Conservation (phyloP, 2,329 filamentous ascomycete species). For the Aureobasidium sp. region DNA sequence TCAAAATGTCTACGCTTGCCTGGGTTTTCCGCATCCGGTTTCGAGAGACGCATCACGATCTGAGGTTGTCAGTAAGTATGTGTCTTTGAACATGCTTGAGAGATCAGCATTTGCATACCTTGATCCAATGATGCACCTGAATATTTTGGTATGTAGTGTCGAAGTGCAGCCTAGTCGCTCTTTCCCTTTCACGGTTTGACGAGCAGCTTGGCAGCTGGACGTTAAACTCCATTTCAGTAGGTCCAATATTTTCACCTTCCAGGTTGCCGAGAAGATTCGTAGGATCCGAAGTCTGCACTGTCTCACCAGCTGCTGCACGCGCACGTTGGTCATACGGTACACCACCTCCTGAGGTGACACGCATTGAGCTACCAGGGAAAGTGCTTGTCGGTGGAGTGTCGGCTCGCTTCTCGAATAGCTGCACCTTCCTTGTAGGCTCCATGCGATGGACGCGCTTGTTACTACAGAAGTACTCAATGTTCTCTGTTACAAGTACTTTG, state of each 20-base stretch:
- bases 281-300: slow-evolving; percentile 47
- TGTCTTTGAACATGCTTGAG: background rate
- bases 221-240: slow-evolving; percentile 91
- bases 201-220: slow-evolving; percentile 86
- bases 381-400: slow-evolving; percentile 66
- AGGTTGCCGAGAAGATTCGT: slow-evolving; percentile 76
- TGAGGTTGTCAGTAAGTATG: slow-evolving; percentile 30
- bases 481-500: slow-evolving; percentile 86
- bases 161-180: slow-evolving; percentile 63
- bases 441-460: slow-evolving; percentile 79
- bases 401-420: slow-evolving; percentile 81
- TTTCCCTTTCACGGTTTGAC: slow-evolving; percentile 68
- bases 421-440: slow-evolving; percentile 74
- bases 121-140: slow-evolving; percentile 94
- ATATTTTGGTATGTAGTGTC: slow-evolving; percentile 93
- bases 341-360: slow-evolving; percentile 73
- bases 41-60: slow-evolving; percentile 90
- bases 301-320: slow-evolving; percentile 49
- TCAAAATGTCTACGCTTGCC: slow-evolving; percentile 82
- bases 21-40: slow-evolving; percentile 70
- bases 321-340: slow-evolving; percentile 57
- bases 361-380: slow-evolving; percentile 68
- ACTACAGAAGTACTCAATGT: slow-evolving; percentile 82
- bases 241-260: slow-evolving; percentile 67
- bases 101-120: slow-evolving; percentile 50